Evolutionary conservation across 1,139 yeast genomes (phyloP), one percentile per base, ranked within the genome.

Genomic region (Zygoascus hellenicus): DNA sequence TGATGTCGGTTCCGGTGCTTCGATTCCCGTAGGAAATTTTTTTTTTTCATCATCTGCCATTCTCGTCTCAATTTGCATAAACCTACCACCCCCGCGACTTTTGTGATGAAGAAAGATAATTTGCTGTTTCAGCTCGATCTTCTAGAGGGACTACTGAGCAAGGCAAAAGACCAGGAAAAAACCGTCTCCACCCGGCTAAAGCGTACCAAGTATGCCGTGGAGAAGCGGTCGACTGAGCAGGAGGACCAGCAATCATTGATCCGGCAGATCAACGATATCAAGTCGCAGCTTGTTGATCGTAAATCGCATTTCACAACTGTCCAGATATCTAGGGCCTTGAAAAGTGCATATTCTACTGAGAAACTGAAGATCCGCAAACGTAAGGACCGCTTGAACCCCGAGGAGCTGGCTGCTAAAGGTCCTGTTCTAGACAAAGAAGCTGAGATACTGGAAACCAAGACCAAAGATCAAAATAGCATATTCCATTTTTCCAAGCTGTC

Each of bases 71-170:
- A n/a, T 31, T 14, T 31, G 34, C 15, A n/a, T 4, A 5, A 22
- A 22, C 7, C 26, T 5, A 22, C 26, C 4, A 22, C 26, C 4
- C 26, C 26, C 42, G 29, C 5, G n/a, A n/a, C n/a, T n/a, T n/a
- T n/a, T n/a, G n/a, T 17, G 32, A 54, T 50, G 58, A 42, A 49
- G 53, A 62, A 60, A 47, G 65, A 65, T 45, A 68, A 68, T 48
- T 54, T 66, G 47, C 48, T 60, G 16, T 67, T 68, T 61, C 60
- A 66, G 53, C 58, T 69, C 41, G 72, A 69, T 51, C 43, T 66
- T 37, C 58, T 69, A 3, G 67, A 69, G 53, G 59, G 69, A 6
- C 60, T 56, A 53, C 52, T 60, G 17, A 50, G 48, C 19, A 51
- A 42, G 1, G 44, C 41, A 2, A n/a, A 30, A 6, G 22, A 19